These are phyloP conservation scores for Diaporthe ampelina DNA, from an alignment of 2,329 filamentous ascomycete genomes.

Conservation along the genomic window DNA sequence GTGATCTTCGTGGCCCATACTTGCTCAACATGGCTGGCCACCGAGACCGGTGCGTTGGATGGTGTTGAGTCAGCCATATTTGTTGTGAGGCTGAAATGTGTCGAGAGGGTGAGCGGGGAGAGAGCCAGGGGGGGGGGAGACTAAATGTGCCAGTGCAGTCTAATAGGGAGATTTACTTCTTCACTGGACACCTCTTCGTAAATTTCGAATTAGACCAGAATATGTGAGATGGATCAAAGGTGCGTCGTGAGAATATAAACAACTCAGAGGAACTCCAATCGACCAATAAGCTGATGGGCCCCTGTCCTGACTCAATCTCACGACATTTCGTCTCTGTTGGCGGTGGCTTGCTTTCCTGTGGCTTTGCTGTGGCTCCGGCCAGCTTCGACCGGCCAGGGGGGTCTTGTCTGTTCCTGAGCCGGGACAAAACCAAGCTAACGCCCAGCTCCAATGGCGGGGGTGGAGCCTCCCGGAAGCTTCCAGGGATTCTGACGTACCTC, in stretches of 20 bases:
- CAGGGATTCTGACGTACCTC: conserved; percentile 17
- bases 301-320: conserved; percentile 15
- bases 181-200: background rate
- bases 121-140: too few species aligned
- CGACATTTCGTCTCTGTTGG: background rate
- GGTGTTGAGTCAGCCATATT: conserved; percentile 34
- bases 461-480: conserved; percentile 3
- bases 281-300: background rate
- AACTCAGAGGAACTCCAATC: background rate
- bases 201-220: background rate
- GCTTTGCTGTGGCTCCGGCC: background rate
- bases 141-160: background rate
- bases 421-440: conserved; percentile 10
- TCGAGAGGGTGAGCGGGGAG: background rate
- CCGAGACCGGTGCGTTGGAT: conserved; percentile 32
- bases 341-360: background rate
- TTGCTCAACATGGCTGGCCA: conserved; percentile 47
- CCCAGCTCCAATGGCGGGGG: conserved; percentile 13
- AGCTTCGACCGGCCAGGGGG: background rate
- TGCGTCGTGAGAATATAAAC: background rate
- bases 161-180: background rate
- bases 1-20: conserved; percentile 55
- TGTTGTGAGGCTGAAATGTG: background rate
- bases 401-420: conserved; percentile 12
- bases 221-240: background rate